phyloP scores from a whole-genome alignment of 2,329 filamentous ascomycete genomes.

The Plenodomus tracheiphilus region DNA sequence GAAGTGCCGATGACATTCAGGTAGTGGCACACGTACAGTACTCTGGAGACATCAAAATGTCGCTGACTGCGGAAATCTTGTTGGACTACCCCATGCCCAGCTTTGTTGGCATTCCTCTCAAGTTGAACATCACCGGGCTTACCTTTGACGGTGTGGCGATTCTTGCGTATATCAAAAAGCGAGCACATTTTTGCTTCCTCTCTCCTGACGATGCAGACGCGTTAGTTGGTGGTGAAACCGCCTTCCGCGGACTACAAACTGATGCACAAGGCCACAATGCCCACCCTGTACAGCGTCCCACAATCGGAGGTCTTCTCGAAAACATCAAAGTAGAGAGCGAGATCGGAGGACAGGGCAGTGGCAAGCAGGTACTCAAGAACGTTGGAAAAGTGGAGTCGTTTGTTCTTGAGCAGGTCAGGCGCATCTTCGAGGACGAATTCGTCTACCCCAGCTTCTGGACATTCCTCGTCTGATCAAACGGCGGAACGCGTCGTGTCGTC shows the following conservation, averaged over 20 bases:
- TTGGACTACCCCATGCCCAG: slow-evolving; percentile 98
- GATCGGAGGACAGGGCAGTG: slow-evolving; percentile 88
- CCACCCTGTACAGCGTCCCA: slow-evolving; percentile 39
- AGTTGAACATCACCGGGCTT: slow-evolving; percentile 91
- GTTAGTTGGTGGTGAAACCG: slow-evolving; percentile 52
- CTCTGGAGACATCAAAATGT: slow-evolving; percentile 81
- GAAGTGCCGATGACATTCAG: slow-evolving; percentile 83
- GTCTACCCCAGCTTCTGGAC: slow-evolving; percentile 99
- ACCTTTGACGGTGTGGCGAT: slow-evolving; percentile 95
- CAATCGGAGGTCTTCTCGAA: slow-evolving; percentile 77
- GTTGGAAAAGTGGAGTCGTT: slow-evolving; percentile 98
- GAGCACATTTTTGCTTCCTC: slow-evolving; percentile 92
- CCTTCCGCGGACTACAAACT: slow-evolving; percentile 35
- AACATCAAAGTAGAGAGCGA: slow-evolving; percentile 97
- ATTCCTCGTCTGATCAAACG: slow-evolving; percentile 69
- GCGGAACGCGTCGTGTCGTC: not conserved
- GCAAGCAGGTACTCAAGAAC: slow-evolving; percentile 95
- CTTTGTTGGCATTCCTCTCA: slow-evolving; percentile 93
- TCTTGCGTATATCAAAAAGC: slow-evolving; percentile 84
- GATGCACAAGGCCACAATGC: slow-evolving; percentile 30
- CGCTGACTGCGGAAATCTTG: slow-evolving; percentile 90
- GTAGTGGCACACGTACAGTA: slow-evolving; percentile 91
- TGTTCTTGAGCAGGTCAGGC: slow-evolving; percentile 90
- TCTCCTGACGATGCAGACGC: slow-evolving; percentile 87
- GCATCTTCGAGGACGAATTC: slow-evolving; percentile 98